A percentile compares a stretch with the other conserved stretches of the same genome.
phyloP scores from a whole-genome alignment of 805 yeast genomes.

The Metschnikowia cubensis region DNA sequence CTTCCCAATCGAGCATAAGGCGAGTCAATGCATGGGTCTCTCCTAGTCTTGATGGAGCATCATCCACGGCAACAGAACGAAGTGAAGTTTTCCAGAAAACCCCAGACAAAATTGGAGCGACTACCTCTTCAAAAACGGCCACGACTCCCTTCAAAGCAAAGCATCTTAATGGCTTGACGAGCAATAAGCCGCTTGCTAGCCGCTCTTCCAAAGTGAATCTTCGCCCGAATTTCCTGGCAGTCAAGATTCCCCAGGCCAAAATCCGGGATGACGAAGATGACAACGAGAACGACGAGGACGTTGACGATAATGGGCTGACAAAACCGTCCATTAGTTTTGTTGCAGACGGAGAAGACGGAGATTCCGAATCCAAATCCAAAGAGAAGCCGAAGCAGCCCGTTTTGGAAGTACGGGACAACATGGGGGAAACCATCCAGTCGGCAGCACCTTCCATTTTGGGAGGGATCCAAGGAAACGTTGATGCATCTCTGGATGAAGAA shows the following conservation, averaged over 20 bases:
- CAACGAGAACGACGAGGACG: conserved; percentile 19
- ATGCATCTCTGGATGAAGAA: conserved; percentile 2
- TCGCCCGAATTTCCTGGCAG: conserved; percentile 66
- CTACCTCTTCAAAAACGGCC: not conserved
- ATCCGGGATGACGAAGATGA: conserved; percentile 67
- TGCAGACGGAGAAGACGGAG: conserved; percentile 36
- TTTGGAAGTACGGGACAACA: not conserved
- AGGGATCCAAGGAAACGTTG: not conserved
- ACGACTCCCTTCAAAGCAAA: conserved; percentile 4
- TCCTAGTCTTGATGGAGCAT: not conserved
- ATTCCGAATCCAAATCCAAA: conserved; percentile 12
- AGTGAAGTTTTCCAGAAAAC: not conserved
- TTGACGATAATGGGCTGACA: conserved; percentile 10
- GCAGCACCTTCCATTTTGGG: conserved; percentile 4
- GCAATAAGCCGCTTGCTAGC: conserved; percentile 27
- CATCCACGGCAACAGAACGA: not conserved
- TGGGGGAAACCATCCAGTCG: not conserved
- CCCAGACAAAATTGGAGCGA: not conserved
- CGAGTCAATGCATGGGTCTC: not conserved
- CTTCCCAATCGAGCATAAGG: not conserved
- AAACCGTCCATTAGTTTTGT: conserved; percentile 62
- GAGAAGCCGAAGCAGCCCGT: not conserved
- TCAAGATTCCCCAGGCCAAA: conserved; percentile 64
- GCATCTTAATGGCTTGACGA: conserved; percentile 1
- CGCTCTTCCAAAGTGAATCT: conserved; percentile 35